Conservation (phyloP, 495 filamentous ascomycete genomes). For the Penicilliopsis zonata region DNA sequence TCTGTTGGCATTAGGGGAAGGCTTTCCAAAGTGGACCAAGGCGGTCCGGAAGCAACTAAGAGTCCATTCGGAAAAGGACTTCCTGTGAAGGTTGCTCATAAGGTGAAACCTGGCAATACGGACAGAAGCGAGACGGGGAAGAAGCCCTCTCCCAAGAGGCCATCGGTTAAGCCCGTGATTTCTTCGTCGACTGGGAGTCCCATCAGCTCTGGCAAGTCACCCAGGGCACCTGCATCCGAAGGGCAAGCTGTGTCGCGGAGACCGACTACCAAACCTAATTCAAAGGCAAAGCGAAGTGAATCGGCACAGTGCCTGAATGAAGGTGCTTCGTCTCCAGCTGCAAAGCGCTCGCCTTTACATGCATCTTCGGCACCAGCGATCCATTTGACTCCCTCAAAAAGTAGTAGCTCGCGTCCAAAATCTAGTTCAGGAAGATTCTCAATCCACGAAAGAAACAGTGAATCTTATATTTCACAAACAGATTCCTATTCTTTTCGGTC, state of each 20-base stretch:
- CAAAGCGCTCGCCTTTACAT: too few relatives aligned
- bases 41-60: conserved; percentile 8
- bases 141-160: conserved; percentile 8
- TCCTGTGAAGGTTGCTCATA: conserved; percentile 23
- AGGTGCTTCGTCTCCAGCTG: conserved; percentile 8
- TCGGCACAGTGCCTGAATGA: conserved; percentile 1
- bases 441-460: conserved; percentile 39
- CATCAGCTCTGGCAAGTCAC: conserved; percentile 6
- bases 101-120: conserved; percentile 13
- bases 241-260: conserved; percentile 12
- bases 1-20: too few relatives aligned
- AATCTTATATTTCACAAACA: conserved; percentile 45
- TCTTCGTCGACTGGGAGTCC: conserved; percentile 4
- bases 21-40: too few relatives aligned
- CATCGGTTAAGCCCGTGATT: conserved; percentile 7
- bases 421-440: too few relatives aligned
- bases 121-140: conserved; percentile 19
- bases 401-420: too few relatives aligned
- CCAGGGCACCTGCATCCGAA: conserved; percentile 10
- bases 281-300: conserved; percentile 7
- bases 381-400: too few relatives aligned
- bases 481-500: conserved; percentile 47
- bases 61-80: conserved; percentile 14
- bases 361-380: too few relatives aligned
- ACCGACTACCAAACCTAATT: conserved; percentile 3